Evolutionary conservation across 352 stramenopile genomes (phyloP).

Genomic region (Globisporangium lucens): DNA sequence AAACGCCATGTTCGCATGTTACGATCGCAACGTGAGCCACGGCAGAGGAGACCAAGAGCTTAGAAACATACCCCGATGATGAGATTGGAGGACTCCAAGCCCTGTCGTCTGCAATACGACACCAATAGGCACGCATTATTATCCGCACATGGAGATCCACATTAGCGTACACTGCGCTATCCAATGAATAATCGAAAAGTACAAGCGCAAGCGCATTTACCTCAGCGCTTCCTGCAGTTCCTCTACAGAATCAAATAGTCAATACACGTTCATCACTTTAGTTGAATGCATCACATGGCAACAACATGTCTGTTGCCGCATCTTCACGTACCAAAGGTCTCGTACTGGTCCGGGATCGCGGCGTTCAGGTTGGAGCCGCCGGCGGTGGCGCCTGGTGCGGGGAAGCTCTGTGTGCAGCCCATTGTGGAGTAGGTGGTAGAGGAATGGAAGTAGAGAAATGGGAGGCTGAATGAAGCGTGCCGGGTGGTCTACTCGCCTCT

Average conservation of each 20-base stretch:
- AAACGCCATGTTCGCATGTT: not conserved
- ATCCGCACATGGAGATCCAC: not conserved
- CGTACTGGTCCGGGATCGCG: constrained; percentile 54
- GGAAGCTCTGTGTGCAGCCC: constrained; percentile 27
- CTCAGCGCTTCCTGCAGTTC: constrained; percentile 65
- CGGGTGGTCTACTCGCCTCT: not conserved
- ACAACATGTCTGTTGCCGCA: no score
- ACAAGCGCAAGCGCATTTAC: constrained; percentile 11
- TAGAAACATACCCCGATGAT: constrained; percentile 54
- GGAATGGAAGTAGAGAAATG: not conserved
- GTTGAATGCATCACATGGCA: no score
- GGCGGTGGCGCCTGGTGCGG: not conserved
- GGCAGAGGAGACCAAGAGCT: not conserved
- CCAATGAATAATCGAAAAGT: not conserved
- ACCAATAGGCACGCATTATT: not conserved
- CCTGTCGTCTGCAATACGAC: constrained; percentile 29
- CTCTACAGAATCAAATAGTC: constrained; percentile 26
- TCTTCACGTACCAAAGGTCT: constrained; percentile 44
- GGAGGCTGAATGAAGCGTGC: not conserved
- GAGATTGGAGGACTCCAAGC: constrained; percentile 63
- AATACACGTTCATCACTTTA: not conserved
- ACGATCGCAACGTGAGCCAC: not conserved
- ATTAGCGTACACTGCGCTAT: not conserved
- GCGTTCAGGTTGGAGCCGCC: constrained; percentile 25
- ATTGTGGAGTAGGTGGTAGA: constrained; percentile 13